phyloP scores from a whole-genome alignment of 1,139 yeast genomes.

The Candida labiduridarum region DNA sequence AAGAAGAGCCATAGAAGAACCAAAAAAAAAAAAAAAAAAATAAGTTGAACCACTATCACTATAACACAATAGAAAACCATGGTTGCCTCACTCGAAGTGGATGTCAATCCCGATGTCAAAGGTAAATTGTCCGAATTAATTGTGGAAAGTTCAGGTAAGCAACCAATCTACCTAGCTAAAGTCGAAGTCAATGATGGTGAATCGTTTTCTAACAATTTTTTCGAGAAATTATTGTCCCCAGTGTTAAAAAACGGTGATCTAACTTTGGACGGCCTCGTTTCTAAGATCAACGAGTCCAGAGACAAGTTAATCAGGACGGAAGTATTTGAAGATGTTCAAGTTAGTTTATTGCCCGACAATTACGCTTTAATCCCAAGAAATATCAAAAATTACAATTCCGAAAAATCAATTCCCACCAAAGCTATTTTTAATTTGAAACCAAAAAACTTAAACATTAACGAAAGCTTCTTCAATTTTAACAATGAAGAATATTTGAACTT shows the following conservation, averaged over 20 bases:
- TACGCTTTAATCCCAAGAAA: slow-evolving; percentile 27
- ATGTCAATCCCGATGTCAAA: slow-evolving; percentile 24
- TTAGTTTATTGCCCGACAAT: slow-evolving; percentile 38
- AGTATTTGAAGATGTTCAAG: slow-evolving; percentile 43
- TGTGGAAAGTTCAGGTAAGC: slow-evolving; percentile 33
- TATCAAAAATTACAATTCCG: slow-evolving; percentile 33
- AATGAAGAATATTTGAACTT: slow-evolving; percentile 44
- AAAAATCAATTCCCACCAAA: slow-evolving; percentile 41
- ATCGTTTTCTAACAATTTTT: slow-evolving; percentile 47
- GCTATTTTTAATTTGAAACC: slow-evolving; percentile 40
- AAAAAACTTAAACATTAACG: slow-evolving; percentile 37
- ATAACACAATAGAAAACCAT: slow-evolving; percentile 3
- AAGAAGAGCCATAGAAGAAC: not conserved
- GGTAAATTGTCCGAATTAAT: slow-evolving; percentile 35
- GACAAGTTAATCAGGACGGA: slow-evolving; percentile 41
- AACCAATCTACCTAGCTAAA: slow-evolving; percentile 47
- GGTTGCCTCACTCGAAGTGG: slow-evolving; percentile 12
- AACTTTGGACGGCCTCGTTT: slow-evolving; percentile 45
- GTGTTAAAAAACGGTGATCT: slow-evolving; percentile 45
- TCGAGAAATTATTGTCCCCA: slow-evolving; percentile 48
- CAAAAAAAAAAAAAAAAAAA: not conserved
- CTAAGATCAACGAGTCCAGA: slow-evolving; percentile 27
- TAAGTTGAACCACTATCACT: not conserved
- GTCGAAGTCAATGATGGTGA: slow-evolving; percentile 56
- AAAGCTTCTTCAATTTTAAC: slow-evolving; percentile 39